Evolutionary conservation across 176 grass and related monocot species (phyloP), one percentile per base, ranked within the genome.

Genomic region (Carex scoparia): DNA sequence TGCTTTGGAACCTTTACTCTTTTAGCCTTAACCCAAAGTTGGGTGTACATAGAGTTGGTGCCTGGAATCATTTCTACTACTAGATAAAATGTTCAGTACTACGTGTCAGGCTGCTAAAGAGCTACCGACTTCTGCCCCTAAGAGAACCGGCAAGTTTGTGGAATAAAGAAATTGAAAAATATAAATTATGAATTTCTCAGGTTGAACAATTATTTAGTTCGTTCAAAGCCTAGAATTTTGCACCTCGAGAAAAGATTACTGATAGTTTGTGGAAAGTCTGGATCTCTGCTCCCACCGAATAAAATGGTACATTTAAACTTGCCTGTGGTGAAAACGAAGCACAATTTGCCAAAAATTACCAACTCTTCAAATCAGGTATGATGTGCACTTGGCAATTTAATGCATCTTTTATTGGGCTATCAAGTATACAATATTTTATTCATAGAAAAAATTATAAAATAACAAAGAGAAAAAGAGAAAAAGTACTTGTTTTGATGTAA

Each of bases 71-170:
- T 51, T 51, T 51, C 10, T 51, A 51, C 48, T 10, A 10, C 8
- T 14, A 58, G 15, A 62, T 7, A 23, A 27, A 33, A 33, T 4
- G 66, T 69, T 14, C 7, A 16, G 19, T 76, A 55, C 10, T 76
- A 76, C 72, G 72, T 76, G 48, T 76, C 72, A 76, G 72, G 72
- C 48, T 76, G 72, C 27, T 76, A 76, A 55, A 76, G 19, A 76
- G 48, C 72, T 76, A 76, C 72, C 48, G 72, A 76, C 72, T 81
- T 61, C 31, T 81, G 79, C 57, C 57, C 79, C 79, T 31, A 63
- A 63, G 55, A 16, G 79, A 63, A 81, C 79, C 55, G 79, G 59
- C 79, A 81, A 81, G 30, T 4, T 44, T 58, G 10, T 81, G 31
- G 79, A 63, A 81, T 81, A 81, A n/a, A 44, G 79, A 61, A 81